Base-by-base conservation (phyloP, 306 rosid species). In the Castanea crenata region DNA sequence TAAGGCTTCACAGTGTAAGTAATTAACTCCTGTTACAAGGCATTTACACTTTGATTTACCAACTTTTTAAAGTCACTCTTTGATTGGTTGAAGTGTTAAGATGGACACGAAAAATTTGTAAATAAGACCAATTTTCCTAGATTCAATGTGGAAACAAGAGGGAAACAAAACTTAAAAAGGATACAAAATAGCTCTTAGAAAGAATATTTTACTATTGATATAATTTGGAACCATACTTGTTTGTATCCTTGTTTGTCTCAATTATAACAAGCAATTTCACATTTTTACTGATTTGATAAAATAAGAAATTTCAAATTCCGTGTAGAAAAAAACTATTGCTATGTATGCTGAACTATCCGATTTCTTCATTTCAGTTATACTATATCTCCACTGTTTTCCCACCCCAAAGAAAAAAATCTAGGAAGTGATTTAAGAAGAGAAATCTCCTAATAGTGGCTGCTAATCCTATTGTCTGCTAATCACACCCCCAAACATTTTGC, bases 401-500 rank as follows among this genome's bases (percentile, higher is more conserved):
- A 67, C n/a, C 52, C 72, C 52, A 35, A 34, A 77, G 73, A 68
- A 51, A 73, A 34, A 76, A 34, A 69, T 71, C 41, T 63, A 35
- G 65, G 69, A 23, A 70, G 72, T 62, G 76, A 31, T 19, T 31
- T 19, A 16, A 18, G 63, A 27, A 29, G 67, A 55, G 27, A 1
- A 35, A 35, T 67, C n/a, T 67, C 72, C 51, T n/a, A 67, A 4
- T 34, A 16, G 4, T 64, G 34, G 70, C 7, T 59, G 56, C 55
- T 64, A 23, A 73, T 20, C 16, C 63, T 27, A 57, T 58, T 34
- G 23, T 35, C 29, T 25, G 8, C 69, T 35, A 20, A 46, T 89
- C 86, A 92, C 31, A 73, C 85, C 32, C 93, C 89, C 73, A 84
- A 79, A 29, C 88, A 86, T 76, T 84, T 91, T 55, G 88, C 73